phyloP scores from a whole-genome alignment of 306 rosid genomes.

The Vachellia pachyceras region DNA sequence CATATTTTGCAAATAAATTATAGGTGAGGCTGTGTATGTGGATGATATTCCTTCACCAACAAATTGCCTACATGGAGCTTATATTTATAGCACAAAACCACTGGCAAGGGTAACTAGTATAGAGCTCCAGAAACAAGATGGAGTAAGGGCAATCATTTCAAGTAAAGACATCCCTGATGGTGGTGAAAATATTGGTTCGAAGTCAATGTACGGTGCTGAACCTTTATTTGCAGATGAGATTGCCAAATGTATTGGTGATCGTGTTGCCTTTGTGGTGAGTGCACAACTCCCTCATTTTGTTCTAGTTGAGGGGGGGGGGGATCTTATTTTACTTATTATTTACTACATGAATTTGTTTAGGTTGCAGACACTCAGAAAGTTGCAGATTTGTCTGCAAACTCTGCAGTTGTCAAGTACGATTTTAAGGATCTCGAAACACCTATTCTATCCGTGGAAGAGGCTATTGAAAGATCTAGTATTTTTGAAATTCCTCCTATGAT shows the following conservation, averaged over 20 bases:
- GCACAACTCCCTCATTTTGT: conserved; percentile 20
- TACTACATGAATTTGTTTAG: conserved; percentile 44
- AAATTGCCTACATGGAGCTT: conserved; percentile 81
- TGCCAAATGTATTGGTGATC: conserved; percentile 71
- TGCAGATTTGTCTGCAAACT: conserved; percentile 75
- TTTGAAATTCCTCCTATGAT: conserved; percentile 63
- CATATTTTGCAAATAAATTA: conserved; percentile 32
- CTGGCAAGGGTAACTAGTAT: conserved; percentile 71
- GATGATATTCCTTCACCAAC: conserved; percentile 91
- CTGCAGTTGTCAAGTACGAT: conserved; percentile 72
- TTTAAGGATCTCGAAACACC: conserved; percentile 67
- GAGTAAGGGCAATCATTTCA: conserved; percentile 66
- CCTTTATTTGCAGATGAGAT: conserved; percentile 74
- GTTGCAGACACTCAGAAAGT: conserved; percentile 89
- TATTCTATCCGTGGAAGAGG: conserved; percentile 66
- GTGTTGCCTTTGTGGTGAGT: conserved; percentile 84
- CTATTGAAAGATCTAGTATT: conserved; percentile 51
- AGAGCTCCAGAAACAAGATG: conserved; percentile 53
- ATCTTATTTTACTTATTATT: conserved; percentile 9
- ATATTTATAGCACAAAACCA: conserved; percentile 73
- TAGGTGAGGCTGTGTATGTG: conserved; percentile 93
- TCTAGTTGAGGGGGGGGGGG: conserved; percentile 19
- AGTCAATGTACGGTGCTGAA: conserved; percentile 56
- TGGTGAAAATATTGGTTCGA: conserved; percentile 73
- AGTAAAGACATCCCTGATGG: conserved; percentile 73